Base-by-base conservation (phyloP, 176 grass and related monocot genomes). In the Neostapfia colusana region DNA sequence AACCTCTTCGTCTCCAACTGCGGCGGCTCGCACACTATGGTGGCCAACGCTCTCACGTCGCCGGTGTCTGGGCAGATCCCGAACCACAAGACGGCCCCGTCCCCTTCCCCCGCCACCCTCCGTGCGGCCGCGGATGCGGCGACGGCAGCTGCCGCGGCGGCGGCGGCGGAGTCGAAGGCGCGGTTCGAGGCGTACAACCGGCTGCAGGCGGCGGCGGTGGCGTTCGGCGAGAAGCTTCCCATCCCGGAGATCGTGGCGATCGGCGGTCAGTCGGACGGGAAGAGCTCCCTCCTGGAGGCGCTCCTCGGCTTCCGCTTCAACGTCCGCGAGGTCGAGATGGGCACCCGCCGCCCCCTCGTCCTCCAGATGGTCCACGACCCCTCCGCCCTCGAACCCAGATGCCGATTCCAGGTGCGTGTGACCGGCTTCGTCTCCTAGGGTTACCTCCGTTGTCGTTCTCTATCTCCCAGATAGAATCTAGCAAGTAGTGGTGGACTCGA, bases 121-220 rank as follows among this genome's bases (percentile, higher is more conserved):
- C 63, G 57, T 40, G 61, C 70, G 4, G 81, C 17, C 26, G 46
- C 70, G 3, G 69, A 68, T 10, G 60, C 82, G 17, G 82, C 84
- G 1, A 65, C 70, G 20, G 80, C 84, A 0, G 74, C 95, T 1
- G 81, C 81, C 0, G 63, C 77, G 0, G 28, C 82, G 1, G 70
- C 82, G 14, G 53, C 78, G 26, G 56, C 77, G 14, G 96, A 95
- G 26, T 92, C 87, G 24, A 95, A 90, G 74, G 82, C 83, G 27
- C 82, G 92, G 42, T 99, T 99, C 83, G 96, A 99, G 74, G 96
- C 96, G 46, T 99, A 99, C 92, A 99, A 99, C 66, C 84, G 96
- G 24, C 87, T 99, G 76, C 96, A 99, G 85, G 89, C 92, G 40
- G 92, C 89, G 31, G 92, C 92, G 14, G 92, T 90, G 31, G 92